Conservation (phyloP, 805 yeast species). For the Spathaspora gorwiae region DNA sequence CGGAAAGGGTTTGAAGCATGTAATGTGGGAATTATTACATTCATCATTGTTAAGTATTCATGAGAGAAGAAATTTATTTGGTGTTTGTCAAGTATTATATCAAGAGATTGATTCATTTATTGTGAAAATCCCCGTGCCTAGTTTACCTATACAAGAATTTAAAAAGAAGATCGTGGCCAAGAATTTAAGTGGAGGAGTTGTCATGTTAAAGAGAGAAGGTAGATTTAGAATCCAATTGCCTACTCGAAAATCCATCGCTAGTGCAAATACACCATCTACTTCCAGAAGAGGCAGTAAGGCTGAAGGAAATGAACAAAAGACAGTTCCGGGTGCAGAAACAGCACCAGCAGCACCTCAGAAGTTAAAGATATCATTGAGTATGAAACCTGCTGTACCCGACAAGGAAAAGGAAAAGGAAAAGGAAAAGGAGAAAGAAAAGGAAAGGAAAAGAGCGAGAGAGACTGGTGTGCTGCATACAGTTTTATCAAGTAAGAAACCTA, state of each 20-base stretch:
- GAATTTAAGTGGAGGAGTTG: constrained; percentile 45
- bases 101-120: constrained; percentile 54
- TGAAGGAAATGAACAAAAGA: constrained; percentile 5
- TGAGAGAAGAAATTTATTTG: constrained; percentile 60
- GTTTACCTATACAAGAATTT: constrained; percentile 41
- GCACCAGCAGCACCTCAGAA: constrained; percentile 6
- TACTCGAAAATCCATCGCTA: constrained; percentile 10
- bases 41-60: constrained; percentile 55
- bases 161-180: constrained; percentile 62
- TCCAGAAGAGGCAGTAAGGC: background rate
- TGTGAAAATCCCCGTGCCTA: constrained; percentile 65
- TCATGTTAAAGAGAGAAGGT: constrained; percentile 61
- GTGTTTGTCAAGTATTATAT: constrained; percentile 61
- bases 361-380: constrained; percentile 9
- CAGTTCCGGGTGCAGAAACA: background rate
- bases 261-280: background rate
- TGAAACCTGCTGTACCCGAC: constrained; percentile 5
- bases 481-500: background rate
- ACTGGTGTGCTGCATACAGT: background rate
- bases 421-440: background rate
- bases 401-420: constrained; percentile 3
- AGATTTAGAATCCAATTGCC: constrained; percentile 50
- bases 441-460: background rate
- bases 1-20: constrained; percentile 51
- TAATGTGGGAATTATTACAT: constrained; percentile 68